A percentile compares a stretch with the other conserved stretches of the same genome.
Evolutionary conservation across 2,329 filamentous ascomycete species (phyloP).

Genomic region (Sporothrix dimorphospora): DNA sequence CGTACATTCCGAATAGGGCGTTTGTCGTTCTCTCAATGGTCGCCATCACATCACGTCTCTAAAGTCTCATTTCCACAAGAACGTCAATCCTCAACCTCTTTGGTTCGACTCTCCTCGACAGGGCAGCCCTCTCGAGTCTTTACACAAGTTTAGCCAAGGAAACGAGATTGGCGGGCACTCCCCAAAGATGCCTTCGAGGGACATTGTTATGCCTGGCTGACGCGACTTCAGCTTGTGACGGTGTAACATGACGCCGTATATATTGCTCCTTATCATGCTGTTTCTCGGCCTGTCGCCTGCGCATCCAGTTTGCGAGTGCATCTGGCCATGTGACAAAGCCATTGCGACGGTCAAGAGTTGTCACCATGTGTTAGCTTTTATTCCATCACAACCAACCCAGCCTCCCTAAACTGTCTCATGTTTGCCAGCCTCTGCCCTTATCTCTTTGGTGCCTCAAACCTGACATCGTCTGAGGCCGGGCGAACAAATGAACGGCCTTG

Average conservation of each 20-base stretch:
- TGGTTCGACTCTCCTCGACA: not conserved
- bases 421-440: too few species aligned
- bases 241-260: slow-evolving; percentile 6
- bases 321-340: not conserved
- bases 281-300: not conserved
- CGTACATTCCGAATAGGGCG: not conserved
- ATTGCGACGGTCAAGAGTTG: not conserved
- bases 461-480: too few species aligned
- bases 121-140: not conserved
- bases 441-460: too few species aligned
- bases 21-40: not conserved
- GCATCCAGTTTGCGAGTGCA: not conserved
- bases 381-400: too few species aligned
- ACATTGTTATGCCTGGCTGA: not conserved
- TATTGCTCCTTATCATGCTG: not conserved
- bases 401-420: too few species aligned
- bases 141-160: not conserved
- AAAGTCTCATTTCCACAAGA: slow-evolving; percentile 9
- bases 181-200: not conserved
- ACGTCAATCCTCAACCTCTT: slow-evolving; percentile 18
- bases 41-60: not conserved
- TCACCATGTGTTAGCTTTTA: too few species aligned
- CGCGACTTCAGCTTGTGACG: not conserved
- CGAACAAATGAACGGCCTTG: too few species aligned
- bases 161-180: not conserved